Conservation (phyloP, 352 stramenopile species). For the Aphanomyces astaci region DNA sequence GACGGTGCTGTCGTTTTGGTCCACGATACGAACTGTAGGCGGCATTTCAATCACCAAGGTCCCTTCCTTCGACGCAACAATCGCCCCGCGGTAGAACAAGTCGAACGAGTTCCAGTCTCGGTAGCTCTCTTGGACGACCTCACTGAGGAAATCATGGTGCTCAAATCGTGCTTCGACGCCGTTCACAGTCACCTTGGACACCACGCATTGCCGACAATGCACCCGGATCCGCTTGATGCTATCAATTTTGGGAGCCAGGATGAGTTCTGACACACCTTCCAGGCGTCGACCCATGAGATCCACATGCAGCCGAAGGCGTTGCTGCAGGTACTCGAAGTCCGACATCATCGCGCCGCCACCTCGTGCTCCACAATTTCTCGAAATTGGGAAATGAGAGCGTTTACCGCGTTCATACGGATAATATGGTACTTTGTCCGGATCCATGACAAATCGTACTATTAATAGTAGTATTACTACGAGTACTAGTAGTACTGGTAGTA, state of each 20-base stretch:
- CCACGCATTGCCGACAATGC: conserved; percentile 63
- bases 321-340: conserved; percentile 81
- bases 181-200: conserved; percentile 48
- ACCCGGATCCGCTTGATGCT: conserved; percentile 55
- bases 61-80: conserved; percentile 78
- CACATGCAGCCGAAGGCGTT: conserved; percentile 66
- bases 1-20: neutral
- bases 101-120: conserved; percentile 72
- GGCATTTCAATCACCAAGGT: conserved; percentile 72
- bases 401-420: too few relatives aligned
- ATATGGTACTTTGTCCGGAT: too few relatives aligned
- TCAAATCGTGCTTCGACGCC: conserved; percentile 53
- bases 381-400: neutral
- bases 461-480: too few relatives aligned
- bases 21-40: conserved; percentile 41
- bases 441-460: too few relatives aligned
- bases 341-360: conserved; percentile 47
- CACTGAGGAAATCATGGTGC: conserved; percentile 68
- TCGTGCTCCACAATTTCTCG: neutral
- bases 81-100: conserved; percentile 75
- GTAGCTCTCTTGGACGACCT: conserved; percentile 74
- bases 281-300: conserved; percentile 61
- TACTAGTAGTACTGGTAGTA: too few relatives aligned
- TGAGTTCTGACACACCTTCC: conserved; percentile 54
- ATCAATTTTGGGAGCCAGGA: conserved; percentile 51